Evolutionary conservation across 106 monocot genomes (phyloP).

Genomic region (Allium fistulosum): DNA sequence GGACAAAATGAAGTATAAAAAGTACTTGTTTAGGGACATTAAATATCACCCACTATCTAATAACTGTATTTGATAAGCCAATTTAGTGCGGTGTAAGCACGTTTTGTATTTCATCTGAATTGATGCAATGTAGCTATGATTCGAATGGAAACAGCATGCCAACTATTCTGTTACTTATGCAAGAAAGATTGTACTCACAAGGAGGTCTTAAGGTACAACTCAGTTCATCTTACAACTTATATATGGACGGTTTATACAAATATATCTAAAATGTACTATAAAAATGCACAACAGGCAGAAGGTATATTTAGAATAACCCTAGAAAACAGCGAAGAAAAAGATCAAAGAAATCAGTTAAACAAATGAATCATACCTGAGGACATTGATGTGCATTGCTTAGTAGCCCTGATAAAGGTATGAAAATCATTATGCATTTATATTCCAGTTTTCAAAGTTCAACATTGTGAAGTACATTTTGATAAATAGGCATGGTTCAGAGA

Average conservation of each 20-base stretch:
- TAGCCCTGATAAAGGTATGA: no score
- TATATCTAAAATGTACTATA: not conserved
- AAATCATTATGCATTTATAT: not conserved
- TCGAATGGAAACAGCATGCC: no score
- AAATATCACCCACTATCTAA: no score
- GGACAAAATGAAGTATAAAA: no score
- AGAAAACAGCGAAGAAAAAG: conserved; percentile 35
- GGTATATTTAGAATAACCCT: conserved; percentile 37
- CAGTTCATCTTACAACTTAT: not conserved
- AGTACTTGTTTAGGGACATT: no score
- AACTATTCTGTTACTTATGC: no score
- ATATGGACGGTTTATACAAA: not conserved
- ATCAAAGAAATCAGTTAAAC: conserved; percentile 36
- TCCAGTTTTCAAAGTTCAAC: not conserved
- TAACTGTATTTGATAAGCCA: no score
- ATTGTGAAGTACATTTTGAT: not conserved
- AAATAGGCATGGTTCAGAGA: conserved; percentile 25
- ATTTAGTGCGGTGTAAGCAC: no score
- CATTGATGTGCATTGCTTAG: conserved; percentile 13
- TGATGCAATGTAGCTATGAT: no score
- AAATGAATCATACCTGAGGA: conserved; percentile 37
- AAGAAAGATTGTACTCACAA: conserved; percentile 69
- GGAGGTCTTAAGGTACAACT: conserved; percentile 64
- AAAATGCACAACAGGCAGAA: conserved; percentile 26
- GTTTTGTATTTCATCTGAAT: no score